Conservation (phyloP, 1,284 basidiomycete genomes). For the Ganoderma sp. region DNA sequence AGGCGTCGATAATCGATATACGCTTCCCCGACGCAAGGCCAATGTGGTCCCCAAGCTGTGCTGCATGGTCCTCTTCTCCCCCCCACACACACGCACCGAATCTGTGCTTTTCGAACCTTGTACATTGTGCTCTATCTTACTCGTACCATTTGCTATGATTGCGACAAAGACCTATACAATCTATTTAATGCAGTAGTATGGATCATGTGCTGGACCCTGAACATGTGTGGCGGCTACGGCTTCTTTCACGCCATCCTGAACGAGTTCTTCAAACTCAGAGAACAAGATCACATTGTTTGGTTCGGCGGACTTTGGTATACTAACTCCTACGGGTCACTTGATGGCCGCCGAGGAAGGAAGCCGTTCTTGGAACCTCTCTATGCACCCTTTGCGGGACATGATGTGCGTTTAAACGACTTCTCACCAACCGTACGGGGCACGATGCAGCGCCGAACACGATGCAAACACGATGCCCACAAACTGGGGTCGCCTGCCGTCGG, state of each 20-base stretch:
- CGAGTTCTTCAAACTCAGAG: not conserved
- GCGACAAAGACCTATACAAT: not conserved
- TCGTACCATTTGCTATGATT: not conserved
- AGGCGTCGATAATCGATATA: conserved; percentile 30
- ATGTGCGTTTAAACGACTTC: conserved; percentile 23
- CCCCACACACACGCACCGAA: not conserved
- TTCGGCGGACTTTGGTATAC: conserved; percentile 22
- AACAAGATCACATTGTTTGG: not conserved
- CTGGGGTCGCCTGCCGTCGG: conserved; percentile 19
- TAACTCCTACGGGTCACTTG: conserved; percentile 30
- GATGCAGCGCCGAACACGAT: conserved; percentile 29
- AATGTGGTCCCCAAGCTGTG: conserved; percentile 10
- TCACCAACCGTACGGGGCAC: conserved; percentile 17
- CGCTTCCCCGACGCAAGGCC: not conserved
- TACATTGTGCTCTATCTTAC: conserved; percentile 3
- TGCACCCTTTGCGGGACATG: conserved; percentile 15
- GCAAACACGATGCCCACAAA: conserved; percentile 28
- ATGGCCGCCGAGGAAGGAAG: conserved; percentile 22
- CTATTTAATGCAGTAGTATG: not conserved
- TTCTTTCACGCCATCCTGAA: not conserved
- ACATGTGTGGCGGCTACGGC: not conserved
- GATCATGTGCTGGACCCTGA: not conserved
- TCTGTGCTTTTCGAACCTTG: conserved; percentile 20
- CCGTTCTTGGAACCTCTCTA: conserved; percentile 12
- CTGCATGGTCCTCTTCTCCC: not conserved